Conservation (phyloP, 768 basidiomycete genomes). For the Mycena leptocephala region DNA sequence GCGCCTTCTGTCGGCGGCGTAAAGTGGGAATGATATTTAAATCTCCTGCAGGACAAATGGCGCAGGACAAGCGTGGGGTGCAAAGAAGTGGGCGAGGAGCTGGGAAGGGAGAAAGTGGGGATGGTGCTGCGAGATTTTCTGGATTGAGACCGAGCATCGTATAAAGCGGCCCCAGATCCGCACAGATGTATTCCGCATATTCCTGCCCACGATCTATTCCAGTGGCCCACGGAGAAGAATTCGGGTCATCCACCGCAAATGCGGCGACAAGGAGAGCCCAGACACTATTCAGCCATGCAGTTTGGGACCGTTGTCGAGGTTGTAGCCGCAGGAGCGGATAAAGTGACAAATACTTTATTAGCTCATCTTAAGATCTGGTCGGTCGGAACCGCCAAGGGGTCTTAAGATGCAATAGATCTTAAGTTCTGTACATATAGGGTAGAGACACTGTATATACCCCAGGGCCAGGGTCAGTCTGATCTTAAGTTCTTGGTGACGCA, state of each 20-base stretch:
- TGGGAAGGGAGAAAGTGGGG: neutral
- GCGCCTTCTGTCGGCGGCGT: neutral
- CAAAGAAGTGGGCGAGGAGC: neutral
- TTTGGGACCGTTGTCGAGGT: neutral
- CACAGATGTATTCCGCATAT: neutral
- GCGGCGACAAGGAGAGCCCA: neutral
- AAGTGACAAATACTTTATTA: no score
- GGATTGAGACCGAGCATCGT: conserved; percentile 14
- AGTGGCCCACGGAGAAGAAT: neutral
- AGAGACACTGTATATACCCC: no score
- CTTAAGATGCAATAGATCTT: no score
- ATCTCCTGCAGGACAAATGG: conserved; percentile 14
- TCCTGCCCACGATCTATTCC: neutral
- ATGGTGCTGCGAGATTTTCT: neutral
- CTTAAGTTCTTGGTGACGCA: no score
- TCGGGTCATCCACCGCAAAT: neutral
- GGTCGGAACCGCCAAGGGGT: no score
- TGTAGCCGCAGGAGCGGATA: conserved; percentile 18
- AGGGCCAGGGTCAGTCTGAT: no score
- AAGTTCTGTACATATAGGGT: no score
- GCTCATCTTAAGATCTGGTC: no score
- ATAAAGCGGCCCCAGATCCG: neutral
- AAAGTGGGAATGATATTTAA: conserved; percentile 15
- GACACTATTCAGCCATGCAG: conserved; percentile 17
- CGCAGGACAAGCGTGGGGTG: conserved; percentile 7